These are phyloP conservation scores for Fulvia fulva DNA, from an alignment of 2,329 filamentous ascomycete species.

Conservation along the genomic window DNA sequence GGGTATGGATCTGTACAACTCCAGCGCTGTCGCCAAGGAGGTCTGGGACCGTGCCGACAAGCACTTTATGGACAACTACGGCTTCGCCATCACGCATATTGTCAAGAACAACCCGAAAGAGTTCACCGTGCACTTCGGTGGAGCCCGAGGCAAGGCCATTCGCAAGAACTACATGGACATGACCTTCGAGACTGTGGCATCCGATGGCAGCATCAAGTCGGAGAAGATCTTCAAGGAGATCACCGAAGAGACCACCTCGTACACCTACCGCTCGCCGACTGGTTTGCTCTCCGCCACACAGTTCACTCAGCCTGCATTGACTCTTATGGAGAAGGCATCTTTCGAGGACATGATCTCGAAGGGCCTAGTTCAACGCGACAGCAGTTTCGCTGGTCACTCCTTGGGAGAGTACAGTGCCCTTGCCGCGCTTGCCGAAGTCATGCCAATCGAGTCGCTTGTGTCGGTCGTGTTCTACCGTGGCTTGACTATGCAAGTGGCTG, in stretches of 20 bases:
- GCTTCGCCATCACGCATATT: slow-evolving; percentile 98
- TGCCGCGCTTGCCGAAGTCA: slow-evolving; percentile 92
- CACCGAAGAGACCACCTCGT: slow-evolving; percentile 84
- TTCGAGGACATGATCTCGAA: slow-evolving; percentile 99
- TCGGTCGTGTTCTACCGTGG: slow-evolving; percentile 99
- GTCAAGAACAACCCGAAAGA: slow-evolving; percentile 99
- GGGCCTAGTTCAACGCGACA: slow-evolving; percentile 91
- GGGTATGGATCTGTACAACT: slow-evolving; percentile 98
- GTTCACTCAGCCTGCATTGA: slow-evolving; percentile 95
- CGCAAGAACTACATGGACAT: slow-evolving; percentile 99
- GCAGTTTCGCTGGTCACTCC: slow-evolving; percentile 96
- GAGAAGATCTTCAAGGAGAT: slow-evolving; percentile 99
- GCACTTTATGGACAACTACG: slow-evolving; percentile 98
- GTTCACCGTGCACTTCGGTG: slow-evolving; percentile 96
- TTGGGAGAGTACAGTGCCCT: slow-evolving; percentile 97
- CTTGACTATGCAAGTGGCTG: slow-evolving; percentile 97
- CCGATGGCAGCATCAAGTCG: slow-evolving; percentile 90
- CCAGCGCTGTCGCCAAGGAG: slow-evolving; percentile 88
- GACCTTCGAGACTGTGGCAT: slow-evolving; percentile 96
- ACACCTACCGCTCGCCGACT: slow-evolving; percentile 94
- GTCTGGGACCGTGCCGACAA: slow-evolving; percentile 98
- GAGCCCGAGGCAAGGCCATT: slow-evolving; percentile 92
- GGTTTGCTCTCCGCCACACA: slow-evolving; percentile 94
- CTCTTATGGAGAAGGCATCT: slow-evolving; percentile 98
- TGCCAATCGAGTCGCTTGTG: slow-evolving; percentile 98